Evolutionary conservation across 1,139 yeast genomes (phyloP), one percentile per base, ranked within the genome.

Genomic region (Yamadazyma trypodendri): DNA sequence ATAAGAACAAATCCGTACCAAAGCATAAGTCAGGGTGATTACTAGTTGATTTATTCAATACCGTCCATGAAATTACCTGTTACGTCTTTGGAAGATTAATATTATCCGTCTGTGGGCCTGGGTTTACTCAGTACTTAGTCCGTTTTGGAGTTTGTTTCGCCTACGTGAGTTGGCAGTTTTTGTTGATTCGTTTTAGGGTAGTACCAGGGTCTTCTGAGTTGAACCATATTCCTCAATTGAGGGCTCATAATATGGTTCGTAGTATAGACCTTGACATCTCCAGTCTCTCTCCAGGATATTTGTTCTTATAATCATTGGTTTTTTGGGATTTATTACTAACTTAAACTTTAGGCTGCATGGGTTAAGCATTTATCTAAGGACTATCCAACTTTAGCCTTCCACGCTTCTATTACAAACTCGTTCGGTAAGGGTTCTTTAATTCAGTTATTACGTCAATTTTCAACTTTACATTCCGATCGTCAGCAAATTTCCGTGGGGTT

Each of bases 361-460:
- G 96, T 92, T 37, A 92, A 92, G 61, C 92, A 85, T 60, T 72
- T 92, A 50, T 89, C 97, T 2, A 89, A 87, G 56, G 86, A 81
- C 43, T 88, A 80, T 58, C 98, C 98, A 35, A 92, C 98, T 3
- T 72, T 92, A 54, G 98, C 98, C 45, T 92, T 92, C 73, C 98
- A 92, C 63, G 97, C 98, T 3, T 89, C 97, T 4, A 92, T 92
- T 51, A 92, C 95, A 49, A 92, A 92, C 61, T 89, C 97, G 0
- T 92, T 92, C 58, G 98, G 98, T 68, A 92, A 92, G 60, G 98
- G 98, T 52, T 87, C 96, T 24, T 72, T 92, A 57, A 92, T 92
- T 56, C 97, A 90, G 64, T 72, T 92, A 42, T 72, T 92, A 51
- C 82, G 98, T 61, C 98, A 92, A 67, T 92, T 90, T 55, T 84